Evolutionary conservation across 2,329 filamentous ascomycete genomes (phyloP), one percentile per base, ranked within the genome.

Genomic region (Clonostachys sp.): DNA sequence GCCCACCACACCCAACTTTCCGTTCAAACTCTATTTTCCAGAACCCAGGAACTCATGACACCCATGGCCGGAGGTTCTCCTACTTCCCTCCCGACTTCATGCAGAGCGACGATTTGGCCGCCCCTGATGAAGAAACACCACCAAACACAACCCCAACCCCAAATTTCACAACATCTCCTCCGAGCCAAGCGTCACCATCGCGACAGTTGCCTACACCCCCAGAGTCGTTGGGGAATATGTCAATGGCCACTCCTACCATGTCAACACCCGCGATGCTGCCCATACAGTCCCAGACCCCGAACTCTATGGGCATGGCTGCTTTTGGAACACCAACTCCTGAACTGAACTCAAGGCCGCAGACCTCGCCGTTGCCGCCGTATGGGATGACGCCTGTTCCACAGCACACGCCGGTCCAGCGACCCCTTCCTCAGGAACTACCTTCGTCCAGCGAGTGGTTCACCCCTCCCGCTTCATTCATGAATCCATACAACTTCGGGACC

Each of bases 11-110:
- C 41, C 81, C 73, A 2, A 75, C 73, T 5, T 86, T 86, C 63
- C 74, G 83, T 46, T 84, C 82, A 10, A 83, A 83, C 57, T 85
- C 83, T 2, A 86, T 86, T 50, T 86, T 86, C 61, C 70, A 75
- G 53, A 80, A 78, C 48, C 81, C 81, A 6, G 72, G 75, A 2
- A 73, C 72, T 16, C 74, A 70, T 6, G 78, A 81, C 50, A 67
- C 67, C 9, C 72, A 68, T 39, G 80, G 81, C 8, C 74, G 81
- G 18, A 71, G 81, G 8, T 81, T 83, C 51, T 84, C 81, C 14
- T 82, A 84, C 54, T 84, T 84, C 53, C 80, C 83, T 10, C 82
- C 82, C 2, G 81, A 84, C 17, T 66, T 68, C 12, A 58, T 57
- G 33, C 62, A 68, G 16, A 52, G 59, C 12, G 58, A 59, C 13